Evolutionary conservation across 371 early-diverging fungal species (phyloP), one percentile per base, ranked within the genome.

Genomic region (Mucor mucedo): DNA sequence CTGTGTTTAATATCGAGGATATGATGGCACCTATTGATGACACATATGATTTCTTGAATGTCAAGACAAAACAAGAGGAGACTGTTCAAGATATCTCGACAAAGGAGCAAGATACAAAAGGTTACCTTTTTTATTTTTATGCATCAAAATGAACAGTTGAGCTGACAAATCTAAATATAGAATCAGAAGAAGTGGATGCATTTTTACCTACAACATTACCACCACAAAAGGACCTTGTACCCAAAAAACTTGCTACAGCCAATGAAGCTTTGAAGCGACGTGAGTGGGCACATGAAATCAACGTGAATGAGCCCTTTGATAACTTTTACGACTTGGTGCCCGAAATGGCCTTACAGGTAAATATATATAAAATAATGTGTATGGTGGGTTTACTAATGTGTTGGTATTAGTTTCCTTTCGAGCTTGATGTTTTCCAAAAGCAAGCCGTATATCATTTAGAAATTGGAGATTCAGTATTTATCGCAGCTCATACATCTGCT

Each of bases 401-500:
- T 21, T 21, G 21, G 21, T 21, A 28, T n/a, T 70, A 87, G 76
- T 98, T 88, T 75, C 92, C 94, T 3, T 99, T 98, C 68, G 97
- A 98, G 76, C 87, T 99, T 53, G 99, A 99, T 75, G 87, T 88
- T n/a, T 99, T 99, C 79, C 99, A 99, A 76, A 98, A 98, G 75
- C 94, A 95, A 52, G 97, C 98, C 0, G 94, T 99, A 1, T 98
- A 96, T 75, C 95, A 96, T 76, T 76, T 99, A 56, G 96, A 96
- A 75, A 89, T 89, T 63, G 93, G 94, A 21, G 95, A 98, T 59
- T 93, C 91, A 11, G 96, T 99, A 16, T 99, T 99, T 83, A 95
- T 99, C 28, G 97, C 99, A 4, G 99, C 99, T 0, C 99, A 99
- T 65, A 99, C 99, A 3, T 98, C 98, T 27, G 99, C 99, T 1